Evolutionary conservation across 257 asterid genomes (phyloP).

Genomic region (Lantana camara): DNA sequence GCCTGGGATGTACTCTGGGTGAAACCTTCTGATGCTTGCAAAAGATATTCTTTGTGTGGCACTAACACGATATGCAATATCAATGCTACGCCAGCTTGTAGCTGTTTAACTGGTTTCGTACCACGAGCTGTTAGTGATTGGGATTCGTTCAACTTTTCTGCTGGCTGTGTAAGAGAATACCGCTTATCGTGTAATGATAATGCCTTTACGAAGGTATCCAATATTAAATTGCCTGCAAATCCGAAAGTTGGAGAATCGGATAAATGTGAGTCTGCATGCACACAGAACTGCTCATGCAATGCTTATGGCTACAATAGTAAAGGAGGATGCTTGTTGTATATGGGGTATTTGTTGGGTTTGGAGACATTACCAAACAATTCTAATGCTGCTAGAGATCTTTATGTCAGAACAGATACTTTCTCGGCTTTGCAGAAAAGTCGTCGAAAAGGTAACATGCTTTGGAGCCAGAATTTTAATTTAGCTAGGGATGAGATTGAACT

Average conservation of each 20-base stretch:
- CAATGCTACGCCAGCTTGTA: neutral
- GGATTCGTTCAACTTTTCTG: constrained; percentile 5
- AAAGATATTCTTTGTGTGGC: neutral
- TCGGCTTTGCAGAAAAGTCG: neutral
- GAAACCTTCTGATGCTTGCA: constrained; percentile 13
- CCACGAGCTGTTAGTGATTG: constrained; percentile 8
- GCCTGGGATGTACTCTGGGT: neutral
- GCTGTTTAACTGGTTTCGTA: constrained; percentile 27
- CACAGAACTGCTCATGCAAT: constrained; percentile 30
- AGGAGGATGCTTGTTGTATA: constrained; percentile 27
- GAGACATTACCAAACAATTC: neutral
- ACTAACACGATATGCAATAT: constrained; percentile 26
- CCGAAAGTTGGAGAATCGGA: too few species aligned
- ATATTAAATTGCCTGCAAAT: too few species aligned
- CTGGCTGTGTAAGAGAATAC: constrained; percentile 33
- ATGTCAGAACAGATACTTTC: neutral
- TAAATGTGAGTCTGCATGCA: constrained; percentile 32
- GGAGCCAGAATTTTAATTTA: too few species aligned
- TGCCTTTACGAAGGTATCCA: neutral
- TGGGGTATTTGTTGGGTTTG: constrained; percentile 18
- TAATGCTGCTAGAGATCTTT: constrained; percentile 6
- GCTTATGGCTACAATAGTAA: constrained; percentile 25
- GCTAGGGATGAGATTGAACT: too few species aligned
- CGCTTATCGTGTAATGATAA: neutral
- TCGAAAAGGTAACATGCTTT: too few species aligned